Base-by-base conservation (phyloP, 1,284 basidiomycete genomes). In the Vanrija sp. region DNA sequence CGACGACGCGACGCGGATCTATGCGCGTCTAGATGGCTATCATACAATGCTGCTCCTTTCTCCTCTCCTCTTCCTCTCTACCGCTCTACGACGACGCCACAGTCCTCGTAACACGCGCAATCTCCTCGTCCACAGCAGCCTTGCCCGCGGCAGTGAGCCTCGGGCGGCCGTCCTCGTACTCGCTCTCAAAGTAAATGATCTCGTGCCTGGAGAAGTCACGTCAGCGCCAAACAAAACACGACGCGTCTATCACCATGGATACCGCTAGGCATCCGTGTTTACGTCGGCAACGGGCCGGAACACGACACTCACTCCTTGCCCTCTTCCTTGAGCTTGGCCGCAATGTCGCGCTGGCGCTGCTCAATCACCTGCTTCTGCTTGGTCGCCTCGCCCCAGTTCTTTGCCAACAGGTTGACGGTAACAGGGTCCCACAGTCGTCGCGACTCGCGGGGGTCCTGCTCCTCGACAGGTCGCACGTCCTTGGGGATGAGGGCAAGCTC, bases 351-450 rank as follows among this genome's bases (percentile, higher is more conserved):
- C 80, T 96, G 93, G 26, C 67, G 76, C 81, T 96, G 92, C 78
- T 96, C 93, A 54, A 97, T 93, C 5, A 74, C 75, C 54, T 91
- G 84, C 80, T 96, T 97, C 75, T 87, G 83, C 78, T 81, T 87
- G 48, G 89, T 95, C 51, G 93, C 93, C 51, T 94, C 91, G 43
- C 82, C 81, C 78, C 84, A 98, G 74, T 96, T 89, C 81, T 96
- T 97, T 67, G 79, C 81, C 47, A 91, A 51, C 54, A 98, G 79
- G 67, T 84, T 78, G 52, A 79, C 80, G 39, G 92, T 94, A 19
- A 98, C 92, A 39, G 80, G 83, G 51, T 89, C 84, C 96, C 95
- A 98, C 56, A 98, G 77, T 78, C 84, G 85, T 58, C 92, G 81
- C 60, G 90, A 94, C 80, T 98, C 96, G 60, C 83, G 80, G 16